Evolutionary conservation across 2,329 filamentous ascomycete genomes (phyloP), one percentile per base, ranked within the genome.

Genomic region (Aspergillus bombycis): DNA sequence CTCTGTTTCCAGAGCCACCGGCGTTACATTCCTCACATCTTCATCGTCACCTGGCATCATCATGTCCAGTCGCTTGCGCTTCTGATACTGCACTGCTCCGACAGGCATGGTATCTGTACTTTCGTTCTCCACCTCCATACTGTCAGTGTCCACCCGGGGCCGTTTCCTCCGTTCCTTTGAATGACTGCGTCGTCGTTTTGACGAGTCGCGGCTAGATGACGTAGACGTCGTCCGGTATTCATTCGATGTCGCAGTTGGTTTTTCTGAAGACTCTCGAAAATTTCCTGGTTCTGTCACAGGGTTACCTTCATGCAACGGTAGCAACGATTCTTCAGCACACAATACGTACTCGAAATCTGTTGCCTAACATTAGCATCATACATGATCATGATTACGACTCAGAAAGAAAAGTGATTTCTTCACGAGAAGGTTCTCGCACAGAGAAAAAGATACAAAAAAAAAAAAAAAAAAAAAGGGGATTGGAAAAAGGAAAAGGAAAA

Each of bases 1-100:
- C 58, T 82, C 80, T 28, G 75, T 77, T 45, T 79, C 77, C 19
- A 75, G 54, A n/a, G 73, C 68, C 0, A 70, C 64, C 0, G 74
- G 68, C 8, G 68, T 67, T 36, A 62, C 65, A 41, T 69, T 63
- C 43, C 67, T 62, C 19, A 71, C 63, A 26, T 75, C 70, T n/a
- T 70, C 72, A 30, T 74, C 64, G 14, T 26, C 56, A 30, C 71
- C 70, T 1, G 68, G 55, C 9, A 67, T 64, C 14, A 62, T 46
- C 36, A 68, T 58, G 26, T 70, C 68, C 8, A 67, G 62, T 21
- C 68, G 68, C 60, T 73, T 74, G 4, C 69, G 70, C 53, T 72
- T 74, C 10, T 62, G 66, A 26, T 59, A 60, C 23, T 64, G 61
- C 23, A 57, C 38, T 23, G 30, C 26, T 11, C 62, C 61, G 3